Conservation (phyloP, 2,329 filamentous ascomycete genomes). For the Amesomyces nigricolor region DNA sequence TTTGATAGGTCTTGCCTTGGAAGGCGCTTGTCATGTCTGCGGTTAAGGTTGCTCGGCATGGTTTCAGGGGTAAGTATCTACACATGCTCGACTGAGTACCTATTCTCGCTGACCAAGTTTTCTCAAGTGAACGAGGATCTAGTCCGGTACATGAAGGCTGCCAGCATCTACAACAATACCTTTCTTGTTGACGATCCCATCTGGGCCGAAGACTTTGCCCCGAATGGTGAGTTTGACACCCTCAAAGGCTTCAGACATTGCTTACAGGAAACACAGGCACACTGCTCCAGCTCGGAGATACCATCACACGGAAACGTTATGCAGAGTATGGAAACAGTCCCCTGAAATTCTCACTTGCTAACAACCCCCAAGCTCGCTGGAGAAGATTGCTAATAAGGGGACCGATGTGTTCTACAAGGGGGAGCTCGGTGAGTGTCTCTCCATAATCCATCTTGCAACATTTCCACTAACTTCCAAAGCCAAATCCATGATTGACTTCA, state of each 20-base stretch:
- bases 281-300: conserved; percentile 65
- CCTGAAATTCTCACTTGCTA: background rate
- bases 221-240: conserved; percentile 57
- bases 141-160: conserved; percentile 62
- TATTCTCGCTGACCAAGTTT: conserved; percentile 15
- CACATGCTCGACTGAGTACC: background rate
- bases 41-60: conserved; percentile 64
- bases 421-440: conserved; percentile 31
- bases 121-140: conserved; percentile 63
- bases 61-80: conserved; percentile 49
- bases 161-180: conserved; percentile 37
- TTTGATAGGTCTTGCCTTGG: conserved; percentile 52
- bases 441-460: conserved; percentile 14
- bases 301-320: conserved; percentile 74
- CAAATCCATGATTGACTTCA: conserved; percentile 62
- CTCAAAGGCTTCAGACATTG: background rate
- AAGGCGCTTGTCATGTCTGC: conserved; percentile 67
- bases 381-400: conserved; percentile 68
- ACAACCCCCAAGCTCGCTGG: conserved; percentile 51
- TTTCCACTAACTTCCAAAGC: conserved; percentile 39
- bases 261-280: conserved; percentile 41
- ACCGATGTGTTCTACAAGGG: conserved; percentile 34
- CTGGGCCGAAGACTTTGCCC: conserved; percentile 86
- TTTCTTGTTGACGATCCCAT: conserved; percentile 70
- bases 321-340: conserved; percentile 43